phyloP scores from a whole-genome alignment of 129 eudicot genomes.

The Gnaphalium uliginosum region DNA sequence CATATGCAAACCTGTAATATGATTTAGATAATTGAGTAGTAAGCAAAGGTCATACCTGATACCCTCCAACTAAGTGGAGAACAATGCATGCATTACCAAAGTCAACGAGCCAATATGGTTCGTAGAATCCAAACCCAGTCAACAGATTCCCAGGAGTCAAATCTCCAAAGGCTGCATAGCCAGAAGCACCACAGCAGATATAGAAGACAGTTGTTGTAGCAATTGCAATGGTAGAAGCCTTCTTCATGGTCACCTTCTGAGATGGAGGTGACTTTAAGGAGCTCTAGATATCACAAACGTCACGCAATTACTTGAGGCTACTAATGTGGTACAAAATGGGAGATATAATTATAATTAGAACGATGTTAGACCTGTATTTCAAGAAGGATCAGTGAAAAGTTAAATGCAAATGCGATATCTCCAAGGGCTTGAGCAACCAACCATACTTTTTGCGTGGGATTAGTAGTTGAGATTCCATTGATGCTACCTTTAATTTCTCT shows the following conservation, averaged over 20 bases:
- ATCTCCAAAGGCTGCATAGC: conserved; percentile 89
- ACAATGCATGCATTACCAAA: conserved; percentile 72
- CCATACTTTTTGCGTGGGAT: conserved; percentile 72
- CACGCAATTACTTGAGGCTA: not conserved
- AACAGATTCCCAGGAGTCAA: conserved; percentile 83
- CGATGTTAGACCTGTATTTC: conserved; percentile 60
- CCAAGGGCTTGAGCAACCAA: conserved; percentile 74
- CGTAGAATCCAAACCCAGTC: conserved; percentile 87
- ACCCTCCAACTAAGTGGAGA: conserved; percentile 34
- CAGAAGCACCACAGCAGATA: conserved; percentile 72
- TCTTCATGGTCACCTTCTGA: conserved; percentile 70
- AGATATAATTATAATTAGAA: not conserved
- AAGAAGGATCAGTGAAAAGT: conserved; percentile 60
- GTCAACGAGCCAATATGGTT: conserved; percentile 90
- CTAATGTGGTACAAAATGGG: not conserved
- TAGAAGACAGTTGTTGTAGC: conserved; percentile 58
- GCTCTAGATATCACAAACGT: conserved; percentile 41
- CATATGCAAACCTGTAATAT: too few relatives aligned
- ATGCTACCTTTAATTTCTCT: conserved; percentile 70
- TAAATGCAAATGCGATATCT: conserved; percentile 70
- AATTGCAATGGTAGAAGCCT: conserved; percentile 55
- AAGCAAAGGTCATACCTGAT: not conserved
- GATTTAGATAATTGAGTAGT: too few relatives aligned
- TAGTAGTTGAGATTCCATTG: conserved; percentile 55
- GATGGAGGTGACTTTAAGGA: conserved; percentile 78